Evolutionary conservation across 1,284 basidiomycete genomes (phyloP).

Genomic region (Moesziomyces sp.): DNA sequence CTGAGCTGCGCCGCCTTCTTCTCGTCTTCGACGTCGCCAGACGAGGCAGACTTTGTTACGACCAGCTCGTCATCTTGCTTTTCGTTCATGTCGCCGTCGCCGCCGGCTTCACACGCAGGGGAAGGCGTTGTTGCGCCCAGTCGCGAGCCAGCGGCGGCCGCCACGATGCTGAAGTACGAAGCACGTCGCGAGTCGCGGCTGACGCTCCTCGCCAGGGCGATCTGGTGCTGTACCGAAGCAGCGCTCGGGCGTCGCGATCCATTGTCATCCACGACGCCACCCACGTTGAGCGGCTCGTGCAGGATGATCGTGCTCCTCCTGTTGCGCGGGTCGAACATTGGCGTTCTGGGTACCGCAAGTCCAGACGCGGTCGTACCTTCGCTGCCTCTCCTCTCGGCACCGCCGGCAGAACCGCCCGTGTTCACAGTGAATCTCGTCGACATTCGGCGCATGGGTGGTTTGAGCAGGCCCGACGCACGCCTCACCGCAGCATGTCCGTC

Average conservation of each 20-base stretch:
- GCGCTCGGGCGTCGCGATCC: conserved; percentile 6
- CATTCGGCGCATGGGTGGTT: conserved; percentile 7
- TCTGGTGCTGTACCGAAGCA: conserved; percentile 8
- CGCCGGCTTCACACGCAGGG: background rate
- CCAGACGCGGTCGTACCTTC: conserved; percentile 7
- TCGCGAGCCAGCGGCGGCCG: conserved; percentile 25
- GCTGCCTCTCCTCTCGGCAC: conserved; percentile 16
- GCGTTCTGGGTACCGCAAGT: conserved; percentile 4
- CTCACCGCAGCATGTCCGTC: background rate
- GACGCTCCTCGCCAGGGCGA: conserved; percentile 18
- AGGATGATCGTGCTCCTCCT: conserved; percentile 36
- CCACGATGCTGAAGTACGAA: conserved; percentile 25
- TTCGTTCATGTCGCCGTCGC: conserved; percentile 1
- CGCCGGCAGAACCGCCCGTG: background rate
- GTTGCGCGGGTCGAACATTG: conserved; percentile 25
- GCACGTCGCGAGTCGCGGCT: conserved; percentile 23
- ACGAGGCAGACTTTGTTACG: background rate
- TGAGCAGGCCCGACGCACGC: conserved; percentile 2
- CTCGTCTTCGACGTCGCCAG: conserved; percentile 10
- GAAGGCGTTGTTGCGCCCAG: conserved; percentile 1
- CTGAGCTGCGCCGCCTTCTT: conserved; percentile 7
- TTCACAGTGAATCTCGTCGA: conserved; percentile 4
- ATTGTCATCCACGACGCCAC: conserved; percentile 4
- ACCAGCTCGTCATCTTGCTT: conserved; percentile 9
- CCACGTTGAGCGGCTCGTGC: conserved; percentile 20